Conservation (phyloP, 2,329 filamentous ascomycete genomes). For the Neofusicoccum parvum region DNA sequence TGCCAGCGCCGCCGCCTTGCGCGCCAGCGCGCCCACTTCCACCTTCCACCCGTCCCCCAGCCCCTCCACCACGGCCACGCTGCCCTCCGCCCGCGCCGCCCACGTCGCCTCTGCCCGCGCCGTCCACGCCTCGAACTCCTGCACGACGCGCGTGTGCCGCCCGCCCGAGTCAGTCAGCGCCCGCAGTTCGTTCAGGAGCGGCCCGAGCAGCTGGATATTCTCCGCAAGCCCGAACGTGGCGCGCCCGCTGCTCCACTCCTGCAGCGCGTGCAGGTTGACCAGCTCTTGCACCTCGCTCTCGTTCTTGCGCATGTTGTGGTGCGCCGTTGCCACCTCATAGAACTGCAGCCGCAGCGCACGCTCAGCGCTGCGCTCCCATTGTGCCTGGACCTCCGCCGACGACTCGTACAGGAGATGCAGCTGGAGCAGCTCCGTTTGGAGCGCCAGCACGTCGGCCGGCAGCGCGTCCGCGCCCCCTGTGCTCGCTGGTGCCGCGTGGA, state of each 20-base stretch:
- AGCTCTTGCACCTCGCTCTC: conserved; percentile 40
- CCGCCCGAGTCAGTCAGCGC: conserved; percentile 36
- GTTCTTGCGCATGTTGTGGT: conserved; percentile 37
- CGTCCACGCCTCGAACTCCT: conserved; percentile 38
- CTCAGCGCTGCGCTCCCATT: conserved; percentile 40
- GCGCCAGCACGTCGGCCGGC: conserved; percentile 32
- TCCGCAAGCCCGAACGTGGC: conserved; percentile 34
- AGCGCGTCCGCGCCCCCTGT: conserved; percentile 24
- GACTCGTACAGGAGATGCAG: conserved; percentile 39
- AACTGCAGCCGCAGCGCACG: conserved; percentile 35
- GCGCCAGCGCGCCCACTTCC: conserved; percentile 36
- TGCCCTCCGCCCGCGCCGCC: conserved; percentile 24
- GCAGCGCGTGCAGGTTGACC: conserved; percentile 38
- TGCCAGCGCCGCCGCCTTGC: conserved; percentile 36
- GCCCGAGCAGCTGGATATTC: conserved; percentile 39
- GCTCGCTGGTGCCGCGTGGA: conserved; percentile 32
- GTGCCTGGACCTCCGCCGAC: conserved; percentile 27
- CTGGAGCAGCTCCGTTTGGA: conserved; percentile 43
- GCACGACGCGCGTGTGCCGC: conserved; percentile 33
- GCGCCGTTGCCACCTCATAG: conserved; percentile 39
- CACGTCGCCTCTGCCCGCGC: conserved; percentile 33
- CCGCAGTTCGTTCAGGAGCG: conserved; percentile 39
- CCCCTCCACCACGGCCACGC: conserved; percentile 27
- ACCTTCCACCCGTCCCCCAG: conserved; percentile 38
- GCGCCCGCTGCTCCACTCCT: conserved; percentile 36